phyloP scores from a whole-genome alignment of 2,329 filamentous ascomycete species.

The Orbilia ellipsospora region DNA sequence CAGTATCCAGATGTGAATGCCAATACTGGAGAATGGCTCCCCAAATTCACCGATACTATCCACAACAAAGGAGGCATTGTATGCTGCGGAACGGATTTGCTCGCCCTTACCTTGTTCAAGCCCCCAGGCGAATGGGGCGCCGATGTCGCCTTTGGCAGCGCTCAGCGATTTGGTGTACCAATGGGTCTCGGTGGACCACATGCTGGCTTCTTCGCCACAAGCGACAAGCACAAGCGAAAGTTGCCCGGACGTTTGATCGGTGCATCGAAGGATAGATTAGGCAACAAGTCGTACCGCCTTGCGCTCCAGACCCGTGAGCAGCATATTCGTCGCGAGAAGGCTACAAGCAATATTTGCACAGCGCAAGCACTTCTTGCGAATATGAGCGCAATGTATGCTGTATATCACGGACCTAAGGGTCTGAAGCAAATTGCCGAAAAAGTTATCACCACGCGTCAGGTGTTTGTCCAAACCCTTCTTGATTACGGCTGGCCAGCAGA shows the following conservation, averaged over 20 bases:
- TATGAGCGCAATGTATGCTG: conserved; percentile 93
- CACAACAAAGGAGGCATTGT: conserved; percentile 40
- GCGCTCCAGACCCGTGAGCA: conserved; percentile 94
- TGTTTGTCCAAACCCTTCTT: conserved; percentile 62
- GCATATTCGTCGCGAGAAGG: conserved; percentile 95
- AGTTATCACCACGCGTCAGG: conserved; percentile 69
- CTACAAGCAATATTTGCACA: conserved; percentile 96
- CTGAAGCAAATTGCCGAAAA: conserved; percentile 84
- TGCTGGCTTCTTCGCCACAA: conserved; percentile 93
- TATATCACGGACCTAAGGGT: conserved; percentile 90
- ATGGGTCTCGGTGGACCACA: conserved; percentile 95
- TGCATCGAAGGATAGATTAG: conserved; percentile 88
- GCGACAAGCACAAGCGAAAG: conserved; percentile 91
- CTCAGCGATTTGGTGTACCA: conserved; percentile 90
- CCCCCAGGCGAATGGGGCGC: conserved; percentile 94
- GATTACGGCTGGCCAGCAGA: conserved; percentile 30
- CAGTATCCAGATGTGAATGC: conserved; percentile 76
- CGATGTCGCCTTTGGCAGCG: conserved; percentile 92
- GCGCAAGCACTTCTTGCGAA: conserved; percentile 93
- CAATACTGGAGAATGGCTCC: conserved; percentile 43
- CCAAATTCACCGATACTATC: conserved; percentile 40
- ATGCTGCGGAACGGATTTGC: conserved; percentile 78
- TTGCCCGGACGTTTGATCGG: conserved; percentile 91
- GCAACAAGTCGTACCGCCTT: conserved; percentile 81
- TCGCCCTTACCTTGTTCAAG: conserved; percentile 86